Evolutionary conservation across 2,329 filamentous ascomycete species (phyloP).

Genomic region (Diplodia corticola): DNA sequence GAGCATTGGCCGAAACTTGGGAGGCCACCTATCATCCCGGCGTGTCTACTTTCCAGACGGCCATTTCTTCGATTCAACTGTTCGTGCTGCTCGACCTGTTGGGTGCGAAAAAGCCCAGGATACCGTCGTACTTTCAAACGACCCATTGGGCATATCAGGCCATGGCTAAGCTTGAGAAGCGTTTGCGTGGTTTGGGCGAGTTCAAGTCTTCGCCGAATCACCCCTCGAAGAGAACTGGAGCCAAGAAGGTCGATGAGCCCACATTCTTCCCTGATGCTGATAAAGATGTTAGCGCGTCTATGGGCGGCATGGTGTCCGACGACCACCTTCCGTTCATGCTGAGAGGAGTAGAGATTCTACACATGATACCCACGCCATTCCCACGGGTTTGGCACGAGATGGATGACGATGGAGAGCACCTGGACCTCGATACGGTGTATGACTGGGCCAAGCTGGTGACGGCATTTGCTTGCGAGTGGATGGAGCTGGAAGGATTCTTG

Average conservation of each 20-base stretch:
- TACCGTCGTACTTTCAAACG: conserved; percentile 84
- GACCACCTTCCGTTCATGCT: conserved; percentile 91
- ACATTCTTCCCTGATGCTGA: conserved; percentile 67
- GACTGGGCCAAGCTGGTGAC: conserved; percentile 87
- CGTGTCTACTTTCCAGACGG: conserved; percentile 71
- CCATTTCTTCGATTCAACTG: conserved; percentile 76
- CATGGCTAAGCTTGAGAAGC: conserved; percentile 71
- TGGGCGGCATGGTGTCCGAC: conserved; percentile 65
- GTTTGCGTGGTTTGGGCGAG: conserved; percentile 66
- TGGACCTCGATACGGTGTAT: conserved; percentile 75
- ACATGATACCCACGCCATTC: conserved; percentile 84
- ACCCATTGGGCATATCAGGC: conserved; percentile 91
- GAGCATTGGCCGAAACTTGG: conserved; percentile 78
- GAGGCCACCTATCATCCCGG: conserved; percentile 68
- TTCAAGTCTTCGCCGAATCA: conserved; percentile 64
- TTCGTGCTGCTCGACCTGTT: conserved; percentile 92
- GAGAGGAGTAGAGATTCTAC: conserved; percentile 82
- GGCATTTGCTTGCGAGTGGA: conserved; percentile 87
- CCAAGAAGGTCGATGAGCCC: conserved; percentile 34
- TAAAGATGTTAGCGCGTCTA: conserved; percentile 54
- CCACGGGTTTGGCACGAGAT: conserved; percentile 84
- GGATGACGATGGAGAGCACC: conserved; percentile 77
- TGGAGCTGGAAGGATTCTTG: conserved; percentile 71
- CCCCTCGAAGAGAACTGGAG: conserved; percentile 36
- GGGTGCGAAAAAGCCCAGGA: conserved; percentile 64